Percentiles rank a stretch among this genome's conserved stretches.
Conservation (phyloP, 352 stramenopile genomes). For the Thalassiosira allenii region DNA sequence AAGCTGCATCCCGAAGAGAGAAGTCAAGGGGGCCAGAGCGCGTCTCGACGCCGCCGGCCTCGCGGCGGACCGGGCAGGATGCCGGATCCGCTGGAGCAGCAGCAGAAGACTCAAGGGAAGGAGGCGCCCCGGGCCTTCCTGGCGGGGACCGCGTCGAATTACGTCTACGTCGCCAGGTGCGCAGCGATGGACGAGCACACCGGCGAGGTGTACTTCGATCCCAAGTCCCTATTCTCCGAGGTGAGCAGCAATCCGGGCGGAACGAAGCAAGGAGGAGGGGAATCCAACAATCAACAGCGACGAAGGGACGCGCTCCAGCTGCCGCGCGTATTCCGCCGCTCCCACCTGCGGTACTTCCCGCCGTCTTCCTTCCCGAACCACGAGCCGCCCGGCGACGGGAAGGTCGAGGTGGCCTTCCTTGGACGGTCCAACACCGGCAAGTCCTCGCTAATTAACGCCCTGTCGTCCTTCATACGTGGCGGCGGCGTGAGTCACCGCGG, state of each 20-base stretch:
- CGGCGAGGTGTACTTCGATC: conserved; percentile 46
- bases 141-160: conserved; percentile 60
- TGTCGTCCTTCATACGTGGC: conserved; percentile 46
- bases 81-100: conserved; percentile 22
- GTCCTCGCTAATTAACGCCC: conserved; percentile 81
- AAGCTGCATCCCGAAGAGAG: too few species aligned
- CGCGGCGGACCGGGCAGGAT: conserved; percentile 1
- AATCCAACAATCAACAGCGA: too few species aligned
- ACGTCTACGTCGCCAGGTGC: conserved; percentile 69
- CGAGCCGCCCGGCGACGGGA: conserved; percentile 56
- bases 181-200: conserved; percentile 52
- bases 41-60: too few species aligned
- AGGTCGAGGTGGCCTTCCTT: conserved; percentile 83
- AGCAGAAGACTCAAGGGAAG: conserved; percentile 21
- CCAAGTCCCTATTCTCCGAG: conserved; percentile 57
- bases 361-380: conserved; percentile 60
- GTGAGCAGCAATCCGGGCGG: conserved; percentile 15
- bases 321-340: conserved; percentile 50
- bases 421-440: conserved; percentile 86
- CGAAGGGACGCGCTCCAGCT: neutral
- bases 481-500: neutral
- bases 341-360: conserved; percentile 68
- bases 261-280: conserved; percentile 6
- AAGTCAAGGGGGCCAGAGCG: too few species aligned
- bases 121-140: conserved; percentile 58